A percentile compares a stretch with the other conserved stretches of the same genome.
Evolutionary conservation across 768 basidiomycete genomes (phyloP).

Genomic region (Brasilioporus rufonigricans): DNA sequence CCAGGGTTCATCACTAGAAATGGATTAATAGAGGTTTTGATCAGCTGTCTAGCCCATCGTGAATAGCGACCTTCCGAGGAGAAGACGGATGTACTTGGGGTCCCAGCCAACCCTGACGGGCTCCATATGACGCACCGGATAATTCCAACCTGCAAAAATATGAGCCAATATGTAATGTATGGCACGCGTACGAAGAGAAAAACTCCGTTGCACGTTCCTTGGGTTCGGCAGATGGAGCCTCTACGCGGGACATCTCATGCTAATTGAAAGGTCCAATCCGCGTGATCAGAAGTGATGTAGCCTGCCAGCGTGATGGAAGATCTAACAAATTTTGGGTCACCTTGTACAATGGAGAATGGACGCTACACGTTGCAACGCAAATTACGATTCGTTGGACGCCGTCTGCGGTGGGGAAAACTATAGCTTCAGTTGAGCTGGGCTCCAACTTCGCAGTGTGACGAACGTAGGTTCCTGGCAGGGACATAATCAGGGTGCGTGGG

Average conservation of each 20-base stretch:
- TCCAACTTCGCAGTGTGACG: too few relatives aligned
- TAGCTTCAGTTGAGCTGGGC: too few relatives aligned
- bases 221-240: background rate
- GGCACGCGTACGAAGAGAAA: background rate
- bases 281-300: background rate
- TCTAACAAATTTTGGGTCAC: background rate
- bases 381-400: background rate
- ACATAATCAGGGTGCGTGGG: background rate
- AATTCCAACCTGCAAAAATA: background rate
- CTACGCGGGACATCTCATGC: background rate
- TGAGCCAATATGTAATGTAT: background rate
- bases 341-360: background rate
- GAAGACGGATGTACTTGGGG: background rate
- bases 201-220: background rate
- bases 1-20: background rate
- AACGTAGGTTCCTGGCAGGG: background rate
- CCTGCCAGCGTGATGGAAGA: background rate
- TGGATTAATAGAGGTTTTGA: background rate
- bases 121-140: too few relatives aligned
- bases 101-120: background rate
- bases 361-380: background rate
- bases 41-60: background rate
- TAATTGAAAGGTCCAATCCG: background rate
- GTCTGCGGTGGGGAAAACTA: too few relatives aligned
- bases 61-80: conserved; percentile 1